These are phyloP conservation scores for Dothistroma pini DNA, from an alignment of 2,329 filamentous ascomycete genomes.

Conservation along the genomic window DNA sequence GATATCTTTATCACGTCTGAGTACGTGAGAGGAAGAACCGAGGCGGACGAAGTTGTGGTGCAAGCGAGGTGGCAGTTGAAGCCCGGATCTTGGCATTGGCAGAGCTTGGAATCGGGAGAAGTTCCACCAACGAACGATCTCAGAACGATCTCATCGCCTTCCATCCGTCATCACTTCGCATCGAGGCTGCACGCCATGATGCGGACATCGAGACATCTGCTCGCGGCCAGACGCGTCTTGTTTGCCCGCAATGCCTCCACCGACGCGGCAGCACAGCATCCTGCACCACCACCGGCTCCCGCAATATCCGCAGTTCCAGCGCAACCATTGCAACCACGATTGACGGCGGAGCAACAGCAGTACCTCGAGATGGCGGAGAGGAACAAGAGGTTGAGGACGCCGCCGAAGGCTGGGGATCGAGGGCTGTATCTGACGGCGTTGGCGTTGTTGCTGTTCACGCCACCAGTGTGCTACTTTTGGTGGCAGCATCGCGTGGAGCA, in stretches of 20 bases:
- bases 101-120: background rate
- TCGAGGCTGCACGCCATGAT: constrained; percentile 2
- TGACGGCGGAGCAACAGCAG: background rate
- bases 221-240: background rate
- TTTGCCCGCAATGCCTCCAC: constrained; percentile 6
- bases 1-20: background rate
- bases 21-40: background rate
- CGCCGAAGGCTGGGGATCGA: constrained; percentile 12
- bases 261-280: background rate
- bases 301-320: background rate
- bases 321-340: background rate
- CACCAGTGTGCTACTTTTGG: constrained; percentile 30
- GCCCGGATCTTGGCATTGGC: background rate
- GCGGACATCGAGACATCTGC: background rate
- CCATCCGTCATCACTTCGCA: background rate
- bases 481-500: constrained; percentile 33
- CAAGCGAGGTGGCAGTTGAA: background rate
- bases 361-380: background rate
- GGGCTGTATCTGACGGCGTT: constrained; percentile 21
- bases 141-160: background rate
- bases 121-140: background rate
- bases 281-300: background rate
- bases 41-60: no score
- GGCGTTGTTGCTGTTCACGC: constrained; percentile 25
- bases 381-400: constrained; percentile 6